Evolutionary conservation across 106 monocot genomes (phyloP).

Genomic region (Acorus gramineus): DNA sequence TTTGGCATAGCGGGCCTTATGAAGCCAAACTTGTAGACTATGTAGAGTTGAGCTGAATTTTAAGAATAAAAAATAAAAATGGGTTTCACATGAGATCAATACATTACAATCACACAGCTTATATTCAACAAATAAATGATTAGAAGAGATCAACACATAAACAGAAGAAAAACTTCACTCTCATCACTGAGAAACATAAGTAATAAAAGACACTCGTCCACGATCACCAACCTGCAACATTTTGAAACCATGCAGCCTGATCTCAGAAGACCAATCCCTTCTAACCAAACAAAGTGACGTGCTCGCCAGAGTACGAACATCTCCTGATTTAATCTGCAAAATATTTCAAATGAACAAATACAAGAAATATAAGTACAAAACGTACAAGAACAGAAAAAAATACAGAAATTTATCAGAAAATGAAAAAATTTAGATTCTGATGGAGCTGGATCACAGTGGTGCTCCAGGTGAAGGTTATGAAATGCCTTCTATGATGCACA

Average conservation of each 20-base stretch:
- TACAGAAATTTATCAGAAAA: background rate
- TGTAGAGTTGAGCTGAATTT: too few relatives aligned
- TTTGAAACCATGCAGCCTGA: constrained; percentile 89
- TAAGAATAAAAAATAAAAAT: too few relatives aligned
- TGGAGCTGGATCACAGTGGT: too few relatives aligned
- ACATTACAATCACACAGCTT: too few relatives aligned
- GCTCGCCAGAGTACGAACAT: constrained; percentile 56
- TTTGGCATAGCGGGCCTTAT: too few relatives aligned
- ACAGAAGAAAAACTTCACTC: constrained; percentile 2
- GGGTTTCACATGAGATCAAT: too few relatives aligned
- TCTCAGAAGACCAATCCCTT: constrained; percentile 74
- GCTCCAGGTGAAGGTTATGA: too few relatives aligned
- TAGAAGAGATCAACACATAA: constrained; percentile 1
- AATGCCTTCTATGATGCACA: too few relatives aligned
- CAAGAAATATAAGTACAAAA: background rate
- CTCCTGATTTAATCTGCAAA: constrained; percentile 73
- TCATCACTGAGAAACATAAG: background rate
- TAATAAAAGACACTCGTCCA: background rate
- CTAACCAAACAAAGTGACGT: constrained; percentile 66
- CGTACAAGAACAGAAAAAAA: background rate
- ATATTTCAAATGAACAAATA: background rate
- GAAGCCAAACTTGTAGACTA: too few relatives aligned
- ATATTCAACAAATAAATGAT: too few relatives aligned
- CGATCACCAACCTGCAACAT: constrained; percentile 64
- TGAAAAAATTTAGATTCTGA: too few relatives aligned